Evolutionary conservation across 1,284 basidiomycete genomes (phyloP), one percentile per base, ranked within the genome.

Genomic region (Pascua guehoae): DNA sequence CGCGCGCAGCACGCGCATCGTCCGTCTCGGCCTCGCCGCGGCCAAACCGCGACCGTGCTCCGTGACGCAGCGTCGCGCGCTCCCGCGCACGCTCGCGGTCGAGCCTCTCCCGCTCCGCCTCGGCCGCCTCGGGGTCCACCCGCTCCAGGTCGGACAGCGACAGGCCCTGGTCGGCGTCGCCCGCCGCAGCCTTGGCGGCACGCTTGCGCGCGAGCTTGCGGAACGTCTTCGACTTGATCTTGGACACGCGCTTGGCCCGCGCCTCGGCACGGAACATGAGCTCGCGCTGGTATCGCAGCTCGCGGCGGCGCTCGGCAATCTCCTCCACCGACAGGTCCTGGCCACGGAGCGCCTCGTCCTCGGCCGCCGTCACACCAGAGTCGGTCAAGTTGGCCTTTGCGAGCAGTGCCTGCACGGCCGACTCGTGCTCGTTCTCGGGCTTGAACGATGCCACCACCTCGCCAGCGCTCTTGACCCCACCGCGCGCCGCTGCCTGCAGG

Each of bases 171-270:
- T 68, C 75, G 79, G 81, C 63, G n/a, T 38, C 52, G 16, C 49
- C 53, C 70, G 79, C 78, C 64, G 81, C 46, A 83, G 73, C 66
- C 82, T 84, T 69, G 84, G 87, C 64, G 80, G 83, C 75, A 86
- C 87, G 62, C 74, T 89, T 91, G 73, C 91, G 83, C 68, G 86
- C 86, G 49, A 98, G 83, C 66, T 89, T 88, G 41, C 93, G 82
- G 73, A 91, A 98, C 4, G 91, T 86, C 77, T 95, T 97, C 75
- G 87, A 89, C 81, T 98, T 98, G 79, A 98, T 98, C 79, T 96
- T 98, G 42, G 88, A 85, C 10, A 96, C 82, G 12, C 94, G 85
- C 70, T 89, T 91, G 11, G 92, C 91, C 73, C 95, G 95, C 41
- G 86, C 81, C 69, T 98, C 94, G 0, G 91, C 91, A 5, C 94